Conservation (phyloP, 768 basidiomycete genomes). For the Serendipita sp. region DNA sequence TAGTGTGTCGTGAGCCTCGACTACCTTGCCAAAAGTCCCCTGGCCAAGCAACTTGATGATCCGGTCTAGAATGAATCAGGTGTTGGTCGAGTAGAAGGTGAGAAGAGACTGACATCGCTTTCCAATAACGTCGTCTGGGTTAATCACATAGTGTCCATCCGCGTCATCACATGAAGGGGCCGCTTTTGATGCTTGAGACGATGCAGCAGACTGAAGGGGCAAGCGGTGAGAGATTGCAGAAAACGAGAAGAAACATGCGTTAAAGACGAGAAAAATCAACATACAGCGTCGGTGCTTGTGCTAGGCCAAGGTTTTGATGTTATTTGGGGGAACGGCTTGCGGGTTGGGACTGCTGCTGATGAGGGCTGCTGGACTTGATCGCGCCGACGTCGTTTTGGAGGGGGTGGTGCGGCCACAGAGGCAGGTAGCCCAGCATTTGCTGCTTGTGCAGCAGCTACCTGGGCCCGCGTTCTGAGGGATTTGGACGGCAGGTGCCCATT, state of each 20-base stretch:
- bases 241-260: constrained; percentile 9
- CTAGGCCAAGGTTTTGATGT: constrained; percentile 52
- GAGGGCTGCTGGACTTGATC: constrained; percentile 50
- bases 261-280: constrained; percentile 21
- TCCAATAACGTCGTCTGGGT: constrained; percentile 76
- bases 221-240: constrained; percentile 18
- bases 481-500: constrained; percentile 52
- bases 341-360: constrained; percentile 36
- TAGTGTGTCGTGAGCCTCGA: constrained; percentile 74
- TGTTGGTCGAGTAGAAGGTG: constrained; percentile 8
- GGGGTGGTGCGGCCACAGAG: constrained; percentile 47
- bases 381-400: constrained; percentile 72
- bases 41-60: constrained; percentile 85
- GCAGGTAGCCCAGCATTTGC: constrained; percentile 41
- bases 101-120: constrained; percentile 49
- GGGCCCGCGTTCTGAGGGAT: constrained; percentile 68
- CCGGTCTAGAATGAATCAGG: constrained; percentile 44
- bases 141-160: constrained; percentile 97
- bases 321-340: constrained; percentile 21
- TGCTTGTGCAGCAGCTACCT: constrained; percentile 76
- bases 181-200: constrained; percentile 44
- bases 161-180: constrained; percentile 82
- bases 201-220: constrained; percentile 13
- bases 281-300: constrained; percentile 54
- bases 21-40: constrained; percentile 98